Evolutionary conservation across 1,284 basidiomycete species (phyloP), one percentile per base, ranked within the genome.

Genomic region (Pterulicium gracile): DNA sequence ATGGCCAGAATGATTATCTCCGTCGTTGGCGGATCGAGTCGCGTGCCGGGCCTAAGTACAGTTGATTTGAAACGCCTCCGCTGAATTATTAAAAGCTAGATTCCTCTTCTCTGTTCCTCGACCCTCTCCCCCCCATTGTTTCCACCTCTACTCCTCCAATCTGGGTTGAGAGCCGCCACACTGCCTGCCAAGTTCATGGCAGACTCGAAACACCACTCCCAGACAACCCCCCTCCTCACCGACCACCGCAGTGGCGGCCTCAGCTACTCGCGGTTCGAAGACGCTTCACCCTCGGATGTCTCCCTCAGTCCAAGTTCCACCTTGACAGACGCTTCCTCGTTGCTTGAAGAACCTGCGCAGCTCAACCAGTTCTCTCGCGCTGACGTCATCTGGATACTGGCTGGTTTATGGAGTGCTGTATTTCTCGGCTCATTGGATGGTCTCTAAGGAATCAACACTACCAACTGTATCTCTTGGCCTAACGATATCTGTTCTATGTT

Each of bases 341-440:
- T 22, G 15, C 58, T 60, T 27, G 47, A 55, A 27, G 56, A 62
- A 36, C 51, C 58, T 42, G 60, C 57, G 24, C 58, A 59, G 32
- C 51, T 64, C 46, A 71, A 71, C 60, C 65, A 72, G 51, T 65
- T 75, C 49, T 75, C 79, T 35, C 66, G 60, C 42, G 48, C 55
- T 21, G 75, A 84, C 52, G 69, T 43, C 20, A 22, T 21, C 23
- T 24, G 19, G 82, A 76, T 88, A 45, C 68, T 88, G 44, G 70
- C 75, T 27, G 85, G 79, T 13, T 65, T 88, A 44, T 88, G 84
- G 83, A 81, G 78, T 55, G 81, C 79, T 36, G 81, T 88, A 19
- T 81, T 92, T 58, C 69, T 92, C 36, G 83, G 82, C 53, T 82
- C 88, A 43, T 73, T 92, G 53, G 88, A 92, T 59, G 86, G 87